Conservation (phyloP, 108 stramenopile species). For the Skeletonema menzelii region DNA sequence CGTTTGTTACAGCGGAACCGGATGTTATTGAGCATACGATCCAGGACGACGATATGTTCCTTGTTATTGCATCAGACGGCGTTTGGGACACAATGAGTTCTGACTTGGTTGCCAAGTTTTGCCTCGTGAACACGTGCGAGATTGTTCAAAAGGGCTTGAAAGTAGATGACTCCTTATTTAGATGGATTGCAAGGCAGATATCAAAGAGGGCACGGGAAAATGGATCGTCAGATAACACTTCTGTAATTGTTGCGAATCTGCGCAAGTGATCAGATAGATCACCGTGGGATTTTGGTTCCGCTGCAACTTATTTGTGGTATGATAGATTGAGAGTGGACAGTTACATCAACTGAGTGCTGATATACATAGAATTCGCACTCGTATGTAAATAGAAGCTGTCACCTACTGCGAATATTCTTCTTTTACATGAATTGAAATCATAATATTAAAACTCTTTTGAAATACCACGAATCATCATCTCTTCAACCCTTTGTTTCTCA, state of each 20-base stretch:
- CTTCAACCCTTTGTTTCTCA: constrained; percentile 43
- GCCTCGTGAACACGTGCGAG: constrained; percentile 82
- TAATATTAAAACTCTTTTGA: not conserved
- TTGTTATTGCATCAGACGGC: constrained; percentile 85
- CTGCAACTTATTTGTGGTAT: not conserved
- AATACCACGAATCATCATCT: not conserved
- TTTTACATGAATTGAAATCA: not conserved
- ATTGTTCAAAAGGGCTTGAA: constrained; percentile 72
- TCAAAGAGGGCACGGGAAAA: constrained; percentile 79
- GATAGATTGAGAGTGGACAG: not conserved
- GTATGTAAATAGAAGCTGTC: not conserved
- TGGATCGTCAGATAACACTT: constrained; percentile 83
- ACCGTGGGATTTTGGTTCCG: not conserved
- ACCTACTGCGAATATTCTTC: not conserved
- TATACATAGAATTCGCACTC: constrained; percentile 1
- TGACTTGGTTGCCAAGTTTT: constrained; percentile 84
- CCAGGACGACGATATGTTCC: constrained; percentile 87
- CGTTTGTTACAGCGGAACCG: constrained; percentile 84
- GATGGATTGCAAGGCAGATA: constrained; percentile 73
- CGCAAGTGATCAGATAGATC: constrained; percentile 9
- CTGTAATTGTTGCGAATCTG: constrained; percentile 67
- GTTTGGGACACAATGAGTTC: constrained; percentile 90
- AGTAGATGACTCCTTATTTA: constrained; percentile 80
- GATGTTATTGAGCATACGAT: constrained; percentile 82
- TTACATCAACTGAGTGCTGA: not conserved